Evolutionary conservation across 805 yeast genomes (phyloP), one percentile per base, ranked within the genome.

Genomic region (Danielia oregonensis): DNA sequence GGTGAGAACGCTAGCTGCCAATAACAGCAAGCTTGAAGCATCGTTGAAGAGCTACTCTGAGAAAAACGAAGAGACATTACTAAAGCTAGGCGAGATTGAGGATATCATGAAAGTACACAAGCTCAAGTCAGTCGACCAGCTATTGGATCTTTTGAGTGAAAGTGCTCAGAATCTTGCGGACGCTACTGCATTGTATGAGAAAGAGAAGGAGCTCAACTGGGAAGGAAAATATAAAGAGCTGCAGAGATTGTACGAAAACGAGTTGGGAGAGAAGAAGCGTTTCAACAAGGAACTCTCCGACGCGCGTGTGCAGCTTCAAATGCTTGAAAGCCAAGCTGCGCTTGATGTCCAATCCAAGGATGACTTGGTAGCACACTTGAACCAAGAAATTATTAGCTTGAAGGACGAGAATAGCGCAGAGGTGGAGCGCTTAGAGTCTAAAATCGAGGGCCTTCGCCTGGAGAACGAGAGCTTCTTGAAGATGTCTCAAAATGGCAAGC

Each of bases 401-500:
- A 71, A 50, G 59, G 66, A 46, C 42, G 63, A 37, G 46, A 58
- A 47, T 46, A 36, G 51, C 49, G 36, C 53, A 44, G 87, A 82
- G 48, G 68, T 78, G 12, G 58, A 71, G 22, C 59, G 80, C 32
- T 60, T 86, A 21, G 96, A 87, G 52, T 72, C 71, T 13, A 78
- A 79, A 39, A 68, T 86, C 33, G 97, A 91, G 59, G 63, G 68
- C 19, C 60, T 82, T 34, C 67, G 96, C 28, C 65, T 77, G 19
- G 75, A 76, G 44, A 63, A 75, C 17, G 96, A 88, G 52, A 35
- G 33, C 24, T 44, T 44, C 22, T 29, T 39, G 29, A 39, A 30
- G 31, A 33, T 32, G 28, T 31, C 37, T 10, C 34, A 17, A 29
- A 21, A 33, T 3, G 30, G 34, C 17, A 21, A n/a, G 3, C 21